Evolutionary conservation across 176 grass and related monocot genomes (phyloP).

Genomic region (Musa itinerans): DNA sequence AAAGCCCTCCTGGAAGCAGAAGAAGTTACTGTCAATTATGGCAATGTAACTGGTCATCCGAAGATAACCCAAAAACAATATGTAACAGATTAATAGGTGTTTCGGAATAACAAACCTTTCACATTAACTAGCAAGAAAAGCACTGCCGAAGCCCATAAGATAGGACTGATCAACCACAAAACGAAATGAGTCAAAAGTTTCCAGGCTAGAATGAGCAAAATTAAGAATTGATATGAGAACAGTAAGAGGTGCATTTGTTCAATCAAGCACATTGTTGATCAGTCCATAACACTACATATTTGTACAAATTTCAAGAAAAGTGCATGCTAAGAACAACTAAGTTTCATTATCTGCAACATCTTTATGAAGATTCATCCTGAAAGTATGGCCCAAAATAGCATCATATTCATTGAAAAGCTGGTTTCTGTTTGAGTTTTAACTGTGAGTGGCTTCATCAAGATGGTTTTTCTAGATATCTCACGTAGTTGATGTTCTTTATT

Average conservation of each 20-base stretch:
- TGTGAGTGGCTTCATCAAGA: too few relatives aligned
- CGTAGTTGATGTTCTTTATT: too few relatives aligned
- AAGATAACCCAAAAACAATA: not conserved
- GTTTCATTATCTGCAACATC: too few relatives aligned
- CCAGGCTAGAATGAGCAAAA: not conserved
- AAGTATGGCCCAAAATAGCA: too few relatives aligned
- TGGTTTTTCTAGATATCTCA: too few relatives aligned
- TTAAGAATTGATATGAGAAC: not conserved
- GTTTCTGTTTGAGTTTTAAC: too few relatives aligned
- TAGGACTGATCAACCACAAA: slow-evolving; percentile 33
- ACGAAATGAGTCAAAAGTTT: not conserved
- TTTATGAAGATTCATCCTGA: too few relatives aligned
- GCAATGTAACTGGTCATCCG: not conserved
- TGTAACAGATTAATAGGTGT: slow-evolving; percentile 4
- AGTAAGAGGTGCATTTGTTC: not conserved
- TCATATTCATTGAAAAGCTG: too few relatives aligned
- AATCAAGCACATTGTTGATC: not conserved
- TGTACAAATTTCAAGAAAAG: too few relatives aligned
- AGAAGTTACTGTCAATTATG: not conserved
- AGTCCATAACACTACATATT: too few relatives aligned
- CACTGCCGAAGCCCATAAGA: slow-evolving; percentile 68
- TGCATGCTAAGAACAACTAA: too few relatives aligned
- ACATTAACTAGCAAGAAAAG: slow-evolving; percentile 80
- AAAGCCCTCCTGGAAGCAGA: slow-evolving; percentile 52
- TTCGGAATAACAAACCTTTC: slow-evolving; percentile 28